These are phyloP conservation scores for Fusarium sp. DNA, from an alignment of 2,329 filamentous ascomycete genomes.

Conservation along the genomic window DNA sequence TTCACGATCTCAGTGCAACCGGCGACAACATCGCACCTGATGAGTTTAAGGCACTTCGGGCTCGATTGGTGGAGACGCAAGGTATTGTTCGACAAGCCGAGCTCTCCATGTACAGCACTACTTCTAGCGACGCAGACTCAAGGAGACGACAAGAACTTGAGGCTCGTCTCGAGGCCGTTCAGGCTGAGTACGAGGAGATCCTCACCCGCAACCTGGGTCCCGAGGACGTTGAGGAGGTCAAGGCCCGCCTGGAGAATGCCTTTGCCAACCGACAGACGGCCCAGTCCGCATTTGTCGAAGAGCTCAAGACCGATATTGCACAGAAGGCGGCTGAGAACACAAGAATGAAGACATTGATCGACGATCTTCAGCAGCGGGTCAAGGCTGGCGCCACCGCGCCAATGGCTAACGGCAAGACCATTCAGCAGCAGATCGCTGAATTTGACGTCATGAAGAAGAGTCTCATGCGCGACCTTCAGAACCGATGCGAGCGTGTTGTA, in stretches of 20 bases:
- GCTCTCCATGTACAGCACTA: conserved; percentile 79
- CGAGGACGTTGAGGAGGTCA: conserved; percentile 85
- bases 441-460: conserved; percentile 99
- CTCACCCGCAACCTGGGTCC: conserved; percentile 83
- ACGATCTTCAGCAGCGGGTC: conserved; percentile 80
- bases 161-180: conserved; percentile 76
- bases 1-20: conserved; percentile 80
- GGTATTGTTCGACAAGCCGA: conserved; percentile 94
- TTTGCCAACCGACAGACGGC: conserved; percentile 81
- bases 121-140: conserved; percentile 72
- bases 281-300: conserved; percentile 78
- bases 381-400: conserved; percentile 71
- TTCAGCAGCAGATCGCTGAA: conserved; percentile 97
- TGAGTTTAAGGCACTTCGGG: conserved; percentile 80
- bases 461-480: conserved; percentile 97
- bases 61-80: conserved; percentile 87
- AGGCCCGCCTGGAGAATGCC: conserved; percentile 79
- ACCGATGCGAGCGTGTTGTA: conserved; percentile 96
- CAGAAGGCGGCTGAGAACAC: conserved; percentile 85
- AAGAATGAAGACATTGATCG: conserved; percentile 82
- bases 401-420: conserved; percentile 86
- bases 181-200: conserved; percentile 86
- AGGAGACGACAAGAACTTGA: conserved; percentile 82
- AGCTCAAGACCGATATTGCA: conserved; percentile 79
- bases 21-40: conserved; percentile 86